Conservation (phyloP, 768 basidiomycete species). For the Russula compacta region DNA sequence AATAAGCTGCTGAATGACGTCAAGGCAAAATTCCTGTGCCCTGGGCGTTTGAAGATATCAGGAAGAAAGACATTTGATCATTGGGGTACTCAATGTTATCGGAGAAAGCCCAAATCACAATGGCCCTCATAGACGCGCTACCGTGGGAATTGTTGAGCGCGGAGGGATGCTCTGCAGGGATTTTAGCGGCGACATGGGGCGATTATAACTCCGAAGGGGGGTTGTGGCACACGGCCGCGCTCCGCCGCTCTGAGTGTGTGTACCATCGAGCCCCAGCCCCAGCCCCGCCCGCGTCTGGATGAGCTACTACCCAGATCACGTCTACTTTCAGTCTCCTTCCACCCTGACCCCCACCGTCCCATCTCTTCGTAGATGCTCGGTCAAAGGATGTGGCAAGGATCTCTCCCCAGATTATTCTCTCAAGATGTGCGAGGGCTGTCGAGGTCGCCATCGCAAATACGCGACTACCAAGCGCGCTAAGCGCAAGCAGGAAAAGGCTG, state of each 20-base stretch:
- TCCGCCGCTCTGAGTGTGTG: not conserved
- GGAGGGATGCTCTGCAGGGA: not conserved
- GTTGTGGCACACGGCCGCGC: not conserved
- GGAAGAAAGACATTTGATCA: no score
- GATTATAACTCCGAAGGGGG: conserved; percentile 17
- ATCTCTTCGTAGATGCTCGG: conserved; percentile 29
- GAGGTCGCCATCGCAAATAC: conserved; percentile 42
- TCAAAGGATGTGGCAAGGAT: conserved; percentile 35
- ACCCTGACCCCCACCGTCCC: not conserved
- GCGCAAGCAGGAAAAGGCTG: conserved; percentile 43
- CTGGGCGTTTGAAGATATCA: no score
- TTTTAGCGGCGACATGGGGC: conserved; percentile 6
- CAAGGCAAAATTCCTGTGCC: no score
- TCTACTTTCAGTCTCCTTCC: conserved; percentile 16
- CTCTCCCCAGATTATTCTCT: conserved; percentile 27
- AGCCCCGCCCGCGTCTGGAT: conserved; percentile 17
- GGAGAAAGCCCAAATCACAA: no score
- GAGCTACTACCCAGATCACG: conserved; percentile 22
- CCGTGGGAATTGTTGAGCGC: no score
- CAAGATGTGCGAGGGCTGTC: conserved; percentile 48
- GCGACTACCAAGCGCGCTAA: conserved; percentile 42
- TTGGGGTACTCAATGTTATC: no score
- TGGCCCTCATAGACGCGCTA: no score
- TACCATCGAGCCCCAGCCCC: not conserved
- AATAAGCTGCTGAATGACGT: no score